Evolutionary conservation across 371 early-diverging fungal genomes (phyloP), one percentile per base, ranked within the genome.

Genomic region (Mortierella sp.): DNA sequence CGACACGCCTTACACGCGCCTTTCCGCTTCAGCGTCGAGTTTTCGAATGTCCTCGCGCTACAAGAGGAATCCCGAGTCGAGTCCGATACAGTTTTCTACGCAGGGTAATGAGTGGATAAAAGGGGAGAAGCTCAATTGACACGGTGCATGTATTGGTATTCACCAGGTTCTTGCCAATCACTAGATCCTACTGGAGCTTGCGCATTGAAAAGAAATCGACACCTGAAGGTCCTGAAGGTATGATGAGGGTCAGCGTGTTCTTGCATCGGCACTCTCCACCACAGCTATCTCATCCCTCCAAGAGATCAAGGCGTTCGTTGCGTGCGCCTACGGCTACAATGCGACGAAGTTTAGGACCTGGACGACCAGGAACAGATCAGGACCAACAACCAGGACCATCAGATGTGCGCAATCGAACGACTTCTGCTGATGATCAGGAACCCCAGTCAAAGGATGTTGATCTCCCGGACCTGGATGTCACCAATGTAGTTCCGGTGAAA

Each of bases 11-110:
- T 79, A 7, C 85, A 83, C 40, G 81, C 88, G 1, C 88, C 88
- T 0, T 86, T 86, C 49, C 82, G 88, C 0, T 85, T 86, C 62
- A 83, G 86, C 51, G 86, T 88, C 0, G 85, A 83, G 51, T 88
- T 88, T 63, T 46, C 56, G 2, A 73, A 83, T 37, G 65, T 86
- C 16, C 41, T 68, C 6, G 28, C 62, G 0, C 59, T 86, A 6
- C 80, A 80, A 31, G 74, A 78, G 19, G 76, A 79, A 28, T 69
- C 79, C 17, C 79, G 81, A 8, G 65, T 85, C 0, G 83, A 78
- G 48, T 85, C 86, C 2, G 79, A 83, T n/a, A 67, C 76, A 0
- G 66, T 88, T 13, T 88, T 86, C 50, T 86, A 88, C 60, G 86
- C 84, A 24, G 88, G 88, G 85, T 85, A 79, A 70, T 47, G 22